phyloP scores from a whole-genome alignment of 2,329 filamentous ascomycete genomes.

The Phoma sp. region DNA sequence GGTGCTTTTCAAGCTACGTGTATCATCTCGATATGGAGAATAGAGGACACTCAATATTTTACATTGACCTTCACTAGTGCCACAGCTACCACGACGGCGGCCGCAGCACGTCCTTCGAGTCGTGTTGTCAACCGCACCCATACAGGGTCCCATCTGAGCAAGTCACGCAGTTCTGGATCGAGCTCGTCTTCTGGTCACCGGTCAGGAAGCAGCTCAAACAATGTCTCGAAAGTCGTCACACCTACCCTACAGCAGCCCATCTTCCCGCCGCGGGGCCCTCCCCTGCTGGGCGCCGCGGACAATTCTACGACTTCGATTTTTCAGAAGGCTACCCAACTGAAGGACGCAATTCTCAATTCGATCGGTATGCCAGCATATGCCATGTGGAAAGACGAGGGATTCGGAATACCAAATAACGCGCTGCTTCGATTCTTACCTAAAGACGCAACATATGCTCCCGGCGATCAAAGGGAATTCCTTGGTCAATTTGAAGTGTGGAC shows the following conservation, averaged over 20 bases:
- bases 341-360: slow-evolving; percentile 77
- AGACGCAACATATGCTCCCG: slow-evolving; percentile 43
- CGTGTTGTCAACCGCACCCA: slow-evolving; percentile 52
- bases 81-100: slow-evolving; percentile 21
- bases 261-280: slow-evolving; percentile 72
- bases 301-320: slow-evolving; percentile 68
- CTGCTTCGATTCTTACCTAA: slow-evolving; percentile 53
- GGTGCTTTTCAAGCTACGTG: slow-evolving; percentile 68
- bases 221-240: slow-evolving; percentile 52
- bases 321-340: slow-evolving; percentile 75
- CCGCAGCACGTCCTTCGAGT: slow-evolving; percentile 34
- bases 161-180: slow-evolving; percentile 45
- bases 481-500: slow-evolving; percentile 67
- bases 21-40: slow-evolving; percentile 78
- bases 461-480: slow-evolving; percentile 59
- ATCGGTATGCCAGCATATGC: slow-evolving; percentile 75
- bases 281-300: slow-evolving; percentile 57
- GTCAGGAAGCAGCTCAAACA: slow-evolving; percentile 39
- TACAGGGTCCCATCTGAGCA: slow-evolving; percentile 39
- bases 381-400: slow-evolving; percentile 81
- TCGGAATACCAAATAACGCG: slow-evolving; percentile 75
- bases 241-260: slow-evolving; percentile 64
- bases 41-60: slow-evolving; percentile 71
- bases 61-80: slow-evolving; percentile 76
- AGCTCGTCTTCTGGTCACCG: slow-evolving; percentile 48